Evolutionary conservation across 2,329 filamentous ascomycete species (phyloP), one percentile per base, ranked within the genome.

Genomic region (Fusarium albosuccineum): DNA sequence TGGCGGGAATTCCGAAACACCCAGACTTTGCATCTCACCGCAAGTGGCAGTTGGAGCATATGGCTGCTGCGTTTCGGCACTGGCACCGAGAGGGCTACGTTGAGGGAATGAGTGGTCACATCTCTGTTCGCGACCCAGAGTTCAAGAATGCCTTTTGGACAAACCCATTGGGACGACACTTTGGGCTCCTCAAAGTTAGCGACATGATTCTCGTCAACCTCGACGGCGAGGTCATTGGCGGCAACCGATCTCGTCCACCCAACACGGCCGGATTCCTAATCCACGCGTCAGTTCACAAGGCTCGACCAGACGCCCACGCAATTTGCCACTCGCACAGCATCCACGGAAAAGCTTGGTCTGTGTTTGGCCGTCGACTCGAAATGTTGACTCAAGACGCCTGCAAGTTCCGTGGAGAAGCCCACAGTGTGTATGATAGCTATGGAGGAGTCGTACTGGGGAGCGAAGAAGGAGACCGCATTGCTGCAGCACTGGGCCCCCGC

Each of bases 251-350:
- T 2, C 79, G 85, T 22, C 87, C 89, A 1, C 86, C 88, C 44
- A 92, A 92, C 75, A 85, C 87, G 3, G 89, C 90, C 0, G 90
- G 89, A 0, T 92, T 92, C 71, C 76, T 90, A 56, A 92, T 93
- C 66, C 91, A 92, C 77, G 89, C 89, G 4, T 64, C 68, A 4
- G 81, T 92, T 14, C 86, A 91, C 77, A 88, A 87, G 75, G 88
- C 88, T 1, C 81, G 90, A 10, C 86, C 86, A 2, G 85, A 91
- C 71, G 86, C 89, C 14, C 83, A 88, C 68, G 89, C 91, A 3
- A 87, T 90, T 9, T 92, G 89, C 72, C 91, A 93, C 71, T 86
- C 86, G 4, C 91, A 93, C 71, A 86, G 85, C 17, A 82, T 83
- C 39, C 82, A 87, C 9, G 91, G 90, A 2, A 89, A 91, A 64